phyloP scores from a whole-genome alignment of 2,329 filamentous ascomycete genomes.

The Dryadomyces sulphureus region DNA sequence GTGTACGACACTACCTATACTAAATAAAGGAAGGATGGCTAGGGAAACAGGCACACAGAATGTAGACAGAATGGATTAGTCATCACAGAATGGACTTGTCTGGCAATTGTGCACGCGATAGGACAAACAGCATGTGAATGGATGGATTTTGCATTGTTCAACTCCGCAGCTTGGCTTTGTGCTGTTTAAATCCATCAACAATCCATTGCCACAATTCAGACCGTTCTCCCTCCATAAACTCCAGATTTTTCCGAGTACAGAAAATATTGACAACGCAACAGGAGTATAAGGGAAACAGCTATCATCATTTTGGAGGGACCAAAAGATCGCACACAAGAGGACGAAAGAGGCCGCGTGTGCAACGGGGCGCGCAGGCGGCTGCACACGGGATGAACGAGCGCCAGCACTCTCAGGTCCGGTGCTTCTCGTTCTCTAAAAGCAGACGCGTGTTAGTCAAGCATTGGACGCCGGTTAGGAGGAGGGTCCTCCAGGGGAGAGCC shows the following conservation, averaged over 20 bases:
- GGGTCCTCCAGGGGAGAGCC: not conserved
- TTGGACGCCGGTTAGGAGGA: not conserved
- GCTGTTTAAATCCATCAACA: not conserved
- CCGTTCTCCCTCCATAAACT: not conserved
- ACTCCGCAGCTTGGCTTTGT: no score
- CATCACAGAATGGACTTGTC: not conserved
- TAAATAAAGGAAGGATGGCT: no score
- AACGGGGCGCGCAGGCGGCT: not conserved
- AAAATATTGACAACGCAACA: not conserved
- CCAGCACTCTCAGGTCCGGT: constrained; percentile 38
- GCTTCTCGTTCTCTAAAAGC: constrained; percentile 56
- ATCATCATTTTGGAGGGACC: not conserved
- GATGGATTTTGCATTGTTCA: no score
- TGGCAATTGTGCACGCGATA: no score
- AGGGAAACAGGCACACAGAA: no score
- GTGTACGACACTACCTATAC: no score
- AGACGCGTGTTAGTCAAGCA: constrained; percentile 6
- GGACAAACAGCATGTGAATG: no score
- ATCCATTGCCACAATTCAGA: not conserved
- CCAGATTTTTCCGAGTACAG: not conserved
- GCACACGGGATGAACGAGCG: not conserved
- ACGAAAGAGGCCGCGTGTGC: not conserved
- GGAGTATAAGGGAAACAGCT: not conserved
- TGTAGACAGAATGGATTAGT: no score
- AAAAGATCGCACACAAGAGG: not conserved